These are phyloP conservation scores for Nelumbo lutea DNA, from an alignment of 164 flowering plant genomes.

Conservation along the genomic window DNA sequence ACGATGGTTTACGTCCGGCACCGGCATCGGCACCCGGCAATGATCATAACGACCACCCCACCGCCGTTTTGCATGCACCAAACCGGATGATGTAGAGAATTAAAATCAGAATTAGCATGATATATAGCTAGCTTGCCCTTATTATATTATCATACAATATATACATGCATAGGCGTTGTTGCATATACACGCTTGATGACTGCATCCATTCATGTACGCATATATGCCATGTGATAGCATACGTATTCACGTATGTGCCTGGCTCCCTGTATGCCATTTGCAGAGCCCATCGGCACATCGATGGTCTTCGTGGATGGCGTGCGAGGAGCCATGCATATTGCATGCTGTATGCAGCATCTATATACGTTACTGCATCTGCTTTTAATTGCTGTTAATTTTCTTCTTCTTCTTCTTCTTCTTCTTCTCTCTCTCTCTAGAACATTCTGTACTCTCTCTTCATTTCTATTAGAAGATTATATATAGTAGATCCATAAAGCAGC, in stretches of 20 bases:
- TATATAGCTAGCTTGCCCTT: too few species aligned
- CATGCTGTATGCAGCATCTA: not conserved
- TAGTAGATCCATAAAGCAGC: too few species aligned
- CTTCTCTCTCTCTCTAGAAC: conserved; percentile 10
- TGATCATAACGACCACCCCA: too few species aligned
- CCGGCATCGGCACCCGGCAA: too few species aligned
- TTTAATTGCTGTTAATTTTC: not conserved
- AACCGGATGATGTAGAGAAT: too few species aligned
- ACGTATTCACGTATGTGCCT: conserved; percentile 37
- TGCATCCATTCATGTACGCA: not conserved
- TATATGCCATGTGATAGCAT: too few species aligned
- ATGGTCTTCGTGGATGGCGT: conserved; percentile 55
- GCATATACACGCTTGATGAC: not conserved
- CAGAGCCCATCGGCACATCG: conserved; percentile 32
- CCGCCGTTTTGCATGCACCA: too few species aligned
- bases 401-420: conserved; percentile 7
- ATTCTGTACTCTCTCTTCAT: not conserved
- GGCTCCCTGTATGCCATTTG: conserved; percentile 93
- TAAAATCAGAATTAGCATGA: too few species aligned
- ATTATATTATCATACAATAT: too few species aligned
- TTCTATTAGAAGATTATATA: not conserved
- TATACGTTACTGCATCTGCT: not conserved
- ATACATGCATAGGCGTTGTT: not conserved
- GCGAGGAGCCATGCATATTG: conserved; percentile 70
- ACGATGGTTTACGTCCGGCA: too few species aligned